These are phyloP conservation scores for Leccinellum luteum DNA, from an alignment of 768 basidiomycete genomes.

Conservation along the genomic window DNA sequence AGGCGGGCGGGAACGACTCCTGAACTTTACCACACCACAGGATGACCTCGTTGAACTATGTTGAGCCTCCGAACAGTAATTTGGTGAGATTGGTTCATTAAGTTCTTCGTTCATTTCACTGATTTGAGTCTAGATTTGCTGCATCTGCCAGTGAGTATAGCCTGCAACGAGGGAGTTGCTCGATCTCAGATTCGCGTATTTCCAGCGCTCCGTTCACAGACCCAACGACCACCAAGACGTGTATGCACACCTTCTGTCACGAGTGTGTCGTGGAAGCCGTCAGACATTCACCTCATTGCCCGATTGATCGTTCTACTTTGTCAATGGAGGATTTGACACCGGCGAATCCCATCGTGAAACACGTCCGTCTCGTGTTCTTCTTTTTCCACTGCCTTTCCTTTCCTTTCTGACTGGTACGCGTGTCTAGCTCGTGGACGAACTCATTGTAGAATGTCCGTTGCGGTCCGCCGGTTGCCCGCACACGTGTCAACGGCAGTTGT, in stretches of 20 bases:
- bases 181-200: constrained; percentile 8
- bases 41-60: constrained; percentile 46
- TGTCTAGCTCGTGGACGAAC: constrained; percentile 76
- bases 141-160: constrained; percentile 61
- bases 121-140: constrained; percentile 55
- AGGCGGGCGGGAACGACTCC: not conserved
- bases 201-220: constrained; percentile 68
- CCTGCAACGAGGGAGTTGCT: not conserved
- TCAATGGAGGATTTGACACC: constrained; percentile 54
- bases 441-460: constrained; percentile 70
- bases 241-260: constrained; percentile 84
- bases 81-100: constrained; percentile 44
- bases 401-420: constrained; percentile 5
- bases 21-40: constrained; percentile 12
- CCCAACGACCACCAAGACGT: constrained; percentile 70
- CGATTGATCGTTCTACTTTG: constrained; percentile 77
- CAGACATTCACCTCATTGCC: constrained; percentile 67
- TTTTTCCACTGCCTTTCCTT: constrained; percentile 1
- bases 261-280: constrained; percentile 77
- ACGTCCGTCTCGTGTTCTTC: constrained; percentile 30
- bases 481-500: constrained; percentile 64
- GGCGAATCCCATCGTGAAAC: constrained; percentile 74
- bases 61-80: constrained; percentile 62
- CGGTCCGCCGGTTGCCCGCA: constrained; percentile 55
- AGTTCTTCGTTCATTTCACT: not conserved